phyloP scores from a whole-genome alignment of 306 rosid genomes.

The Psophocarpus tetragonolobus region DNA sequence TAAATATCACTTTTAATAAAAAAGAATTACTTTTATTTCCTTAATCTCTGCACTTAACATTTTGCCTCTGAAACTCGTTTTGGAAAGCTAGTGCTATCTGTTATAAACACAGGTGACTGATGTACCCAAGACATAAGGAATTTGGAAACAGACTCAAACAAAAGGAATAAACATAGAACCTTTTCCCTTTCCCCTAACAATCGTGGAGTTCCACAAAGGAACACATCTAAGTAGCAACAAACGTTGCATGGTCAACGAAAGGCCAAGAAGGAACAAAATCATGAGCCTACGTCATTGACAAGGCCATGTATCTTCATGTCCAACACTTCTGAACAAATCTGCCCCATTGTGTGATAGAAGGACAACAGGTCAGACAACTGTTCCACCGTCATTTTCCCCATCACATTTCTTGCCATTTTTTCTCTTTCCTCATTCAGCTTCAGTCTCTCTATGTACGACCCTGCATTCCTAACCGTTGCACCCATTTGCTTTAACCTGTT shows the following conservation, averaged over 20 bases:
- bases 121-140: not conserved
- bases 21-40: not conserved
- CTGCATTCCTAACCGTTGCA: slow-evolving; percentile 89
- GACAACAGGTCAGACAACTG: slow-evolving; percentile 75
- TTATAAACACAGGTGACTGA: not conserved
- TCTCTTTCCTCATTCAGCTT: slow-evolving; percentile 71
- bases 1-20: not conserved
- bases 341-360: slow-evolving; percentile 84
- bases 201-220: not conserved
- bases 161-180: not conserved
- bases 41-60: not conserved
- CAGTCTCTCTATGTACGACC: slow-evolving; percentile 65
- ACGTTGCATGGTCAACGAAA: slow-evolving; percentile 28
- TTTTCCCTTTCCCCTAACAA: not conserved
- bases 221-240: not conserved
- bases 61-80: not conserved
- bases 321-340: slow-evolving; percentile 69
- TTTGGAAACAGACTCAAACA: not conserved
- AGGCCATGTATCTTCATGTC: slow-evolving; percentile 63
- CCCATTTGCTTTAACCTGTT: slow-evolving; percentile 92
- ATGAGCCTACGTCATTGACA: slow-evolving; percentile 39
- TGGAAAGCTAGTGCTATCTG: not conserved
- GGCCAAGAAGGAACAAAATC: not conserved
- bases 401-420: slow-evolving; percentile 63
- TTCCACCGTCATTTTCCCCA: slow-evolving; percentile 78